A percentile compares a stretch with the other conserved stretches of the same genome.
These are phyloP conservation scores for Penicillium samsonianum DNA, from an alignment of 495 filamentous ascomycete species.

Conservation along the genomic window DNA sequence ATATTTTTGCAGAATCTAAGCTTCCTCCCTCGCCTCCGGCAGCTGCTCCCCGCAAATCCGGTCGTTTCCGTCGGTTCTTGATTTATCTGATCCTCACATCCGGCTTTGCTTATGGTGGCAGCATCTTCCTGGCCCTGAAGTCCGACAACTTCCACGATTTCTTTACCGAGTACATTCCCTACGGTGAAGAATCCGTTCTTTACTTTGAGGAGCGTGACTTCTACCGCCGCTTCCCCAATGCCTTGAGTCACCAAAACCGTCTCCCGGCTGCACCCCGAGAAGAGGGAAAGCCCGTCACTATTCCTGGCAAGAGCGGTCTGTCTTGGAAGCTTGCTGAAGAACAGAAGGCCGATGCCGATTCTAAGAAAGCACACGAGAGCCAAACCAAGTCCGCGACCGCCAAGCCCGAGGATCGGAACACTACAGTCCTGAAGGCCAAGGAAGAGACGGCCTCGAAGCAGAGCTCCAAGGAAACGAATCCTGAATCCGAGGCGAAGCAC, in stretches of 20 bases:
- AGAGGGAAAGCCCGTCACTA: slow-evolving; percentile 71
- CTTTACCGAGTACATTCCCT: slow-evolving; percentile 96
- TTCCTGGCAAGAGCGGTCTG: slow-evolving; percentile 81
- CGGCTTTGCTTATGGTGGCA: slow-evolving; percentile 77
- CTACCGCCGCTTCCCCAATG: slow-evolving; percentile 82
- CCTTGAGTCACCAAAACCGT: slow-evolving; percentile 54
- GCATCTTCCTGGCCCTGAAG: slow-evolving; percentile 86
- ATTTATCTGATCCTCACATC: slow-evolving; percentile 70
- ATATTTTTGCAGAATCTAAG: slow-evolving; percentile 24
- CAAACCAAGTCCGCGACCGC: slow-evolving; percentile 35
- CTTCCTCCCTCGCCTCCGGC: slow-evolving; percentile 41
- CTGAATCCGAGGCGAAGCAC: slow-evolving; percentile 36
- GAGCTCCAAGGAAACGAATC: slow-evolving; percentile 29
- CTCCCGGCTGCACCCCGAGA: slow-evolving; percentile 50
- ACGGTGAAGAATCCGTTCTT: slow-evolving; percentile 91
- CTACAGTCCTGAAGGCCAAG: slow-evolving; percentile 46
- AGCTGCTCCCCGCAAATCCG: slow-evolving; percentile 61
- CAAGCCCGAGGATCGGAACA: slow-evolving; percentile 38
- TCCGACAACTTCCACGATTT: slow-evolving; percentile 99
- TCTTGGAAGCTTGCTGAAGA: slow-evolving; percentile 76
- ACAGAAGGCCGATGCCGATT: slow-evolving; percentile 44
- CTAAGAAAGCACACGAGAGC: slow-evolving; percentile 45
- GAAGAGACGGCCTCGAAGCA: slow-evolving; percentile 40
- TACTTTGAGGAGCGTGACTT: slow-evolving; percentile 97
- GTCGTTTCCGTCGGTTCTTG: slow-evolving; percentile 76